phyloP scores from a whole-genome alignment of 2,329 filamentous ascomycete species.

The Aspergillus vadensis region DNA sequence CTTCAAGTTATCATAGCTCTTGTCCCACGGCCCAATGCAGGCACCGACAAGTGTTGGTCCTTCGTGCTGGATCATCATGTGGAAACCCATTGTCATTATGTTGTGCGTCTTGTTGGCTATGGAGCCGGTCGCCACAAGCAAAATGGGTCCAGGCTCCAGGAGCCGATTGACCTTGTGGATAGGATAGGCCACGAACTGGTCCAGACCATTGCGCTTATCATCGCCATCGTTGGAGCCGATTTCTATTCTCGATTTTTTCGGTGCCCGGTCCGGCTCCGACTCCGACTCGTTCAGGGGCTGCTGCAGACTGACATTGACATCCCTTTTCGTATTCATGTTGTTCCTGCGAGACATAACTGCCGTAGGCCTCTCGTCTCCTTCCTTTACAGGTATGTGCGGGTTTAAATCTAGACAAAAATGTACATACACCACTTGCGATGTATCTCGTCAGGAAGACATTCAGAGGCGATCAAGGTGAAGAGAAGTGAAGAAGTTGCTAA shows the following conservation, averaged over 20 bases:
- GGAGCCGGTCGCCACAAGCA: slow-evolving; percentile 5
- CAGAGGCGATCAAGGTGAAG: background rate
- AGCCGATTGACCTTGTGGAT: slow-evolving; percentile 8
- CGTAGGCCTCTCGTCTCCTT: background rate
- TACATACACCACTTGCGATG: background rate
- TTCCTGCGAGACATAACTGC: background rate
- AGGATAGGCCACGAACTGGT: slow-evolving; percentile 7
- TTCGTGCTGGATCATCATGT: slow-evolving; percentile 10
- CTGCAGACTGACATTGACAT: background rate
- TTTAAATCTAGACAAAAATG: background rate
- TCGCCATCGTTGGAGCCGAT: background rate
- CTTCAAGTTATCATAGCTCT: slow-evolving; percentile 6
- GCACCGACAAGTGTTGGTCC: slow-evolving; percentile 8
- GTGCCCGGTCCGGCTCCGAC: background rate
- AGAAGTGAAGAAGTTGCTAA: background rate
- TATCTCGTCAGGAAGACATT: background rate
- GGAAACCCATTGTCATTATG: slow-evolving; percentile 10
- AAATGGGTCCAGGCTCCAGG: slow-evolving; percentile 5
- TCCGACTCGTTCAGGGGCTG: background rate
- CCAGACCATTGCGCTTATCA: background rate
- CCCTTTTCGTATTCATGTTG: background rate
- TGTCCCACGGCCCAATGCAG: slow-evolving; percentile 9
- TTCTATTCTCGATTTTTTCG: background rate
- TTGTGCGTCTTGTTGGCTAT: slow-evolving; percentile 7
- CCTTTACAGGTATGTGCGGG: background rate